These are phyloP conservation scores for Lignosus rhinocerotis DNA, from an alignment of 1,284 basidiomycete species.

Conservation along the genomic window DNA sequence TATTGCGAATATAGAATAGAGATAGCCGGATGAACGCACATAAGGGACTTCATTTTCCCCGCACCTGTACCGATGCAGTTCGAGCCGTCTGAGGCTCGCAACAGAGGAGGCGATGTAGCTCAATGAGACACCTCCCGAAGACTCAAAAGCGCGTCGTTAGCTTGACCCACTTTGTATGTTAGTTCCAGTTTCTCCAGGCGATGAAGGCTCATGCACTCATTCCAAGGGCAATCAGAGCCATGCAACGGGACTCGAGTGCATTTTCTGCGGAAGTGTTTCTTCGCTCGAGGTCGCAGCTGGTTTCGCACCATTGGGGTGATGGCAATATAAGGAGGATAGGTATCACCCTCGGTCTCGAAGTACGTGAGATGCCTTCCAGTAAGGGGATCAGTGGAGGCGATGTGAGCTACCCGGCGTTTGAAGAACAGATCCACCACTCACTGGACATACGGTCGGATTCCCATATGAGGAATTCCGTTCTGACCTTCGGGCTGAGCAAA, in stretches of 20 bases:
- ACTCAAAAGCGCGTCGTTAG: slow-evolving; percentile 14
- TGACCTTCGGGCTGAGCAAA: slow-evolving; percentile 1
- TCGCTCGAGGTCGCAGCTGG: background rate
- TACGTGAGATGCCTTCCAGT: slow-evolving; percentile 4
- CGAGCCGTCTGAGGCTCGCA: slow-evolving; percentile 4
- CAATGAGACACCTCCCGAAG: no score
- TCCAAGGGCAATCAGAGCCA: slow-evolving; percentile 4
- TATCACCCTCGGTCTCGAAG: background rate
- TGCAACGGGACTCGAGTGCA: slow-evolving; percentile 6
- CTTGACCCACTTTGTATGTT: slow-evolving; percentile 3
- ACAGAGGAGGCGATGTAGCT: slow-evolving; percentile 2
- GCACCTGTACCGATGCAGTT: slow-evolving; percentile 8
- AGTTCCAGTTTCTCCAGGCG: slow-evolving; percentile 6
- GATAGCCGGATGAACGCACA: background rate
- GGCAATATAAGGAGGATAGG: slow-evolving; percentile 3
- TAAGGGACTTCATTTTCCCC: background rate
- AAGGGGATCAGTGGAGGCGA: background rate
- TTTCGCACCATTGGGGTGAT: slow-evolving; percentile 7
- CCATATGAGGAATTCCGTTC: background rate
- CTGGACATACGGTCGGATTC: slow-evolving; percentile 1
- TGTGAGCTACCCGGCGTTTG: background rate
- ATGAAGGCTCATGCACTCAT: slow-evolving; percentile 3
- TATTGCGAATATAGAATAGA: background rate
- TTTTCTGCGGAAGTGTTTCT: slow-evolving; percentile 3
- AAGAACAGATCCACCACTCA: background rate